Evolutionary conservation across 1,284 basidiomycete genomes (phyloP).

Genomic region (Irpex sp.): DNA sequence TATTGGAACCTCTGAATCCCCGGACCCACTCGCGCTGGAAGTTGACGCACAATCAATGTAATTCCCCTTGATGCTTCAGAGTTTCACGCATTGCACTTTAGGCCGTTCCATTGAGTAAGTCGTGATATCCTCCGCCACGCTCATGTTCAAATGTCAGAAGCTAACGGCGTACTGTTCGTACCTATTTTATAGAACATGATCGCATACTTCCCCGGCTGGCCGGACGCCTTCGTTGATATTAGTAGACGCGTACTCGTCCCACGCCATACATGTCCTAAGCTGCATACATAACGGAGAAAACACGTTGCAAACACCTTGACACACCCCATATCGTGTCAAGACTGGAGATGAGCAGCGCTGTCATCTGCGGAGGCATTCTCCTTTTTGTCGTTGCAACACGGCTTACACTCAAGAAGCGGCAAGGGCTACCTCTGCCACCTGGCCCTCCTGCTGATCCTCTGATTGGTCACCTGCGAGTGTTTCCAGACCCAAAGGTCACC

Average conservation of each 20-base stretch:
- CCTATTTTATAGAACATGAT: background rate
- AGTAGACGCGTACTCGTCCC: no score
- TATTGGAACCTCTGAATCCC: background rate
- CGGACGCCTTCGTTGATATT: no score
- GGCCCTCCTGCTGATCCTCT: background rate
- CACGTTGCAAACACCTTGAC: no score
- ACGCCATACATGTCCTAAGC: no score
- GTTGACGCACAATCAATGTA: no score
- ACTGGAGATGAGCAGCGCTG: background rate
- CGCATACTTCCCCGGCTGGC: no score
- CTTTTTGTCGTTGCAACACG: background rate
- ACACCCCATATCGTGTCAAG: background rate
- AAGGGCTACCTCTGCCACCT: background rate
- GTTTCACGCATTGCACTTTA: background rate
- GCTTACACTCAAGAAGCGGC: background rate
- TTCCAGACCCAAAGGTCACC: background rate
- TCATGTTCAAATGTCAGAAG: background rate
- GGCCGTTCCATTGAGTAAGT: background rate
- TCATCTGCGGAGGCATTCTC: background rate
- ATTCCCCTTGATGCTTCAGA: background rate
- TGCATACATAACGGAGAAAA: no score
- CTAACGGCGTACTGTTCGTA: background rate
- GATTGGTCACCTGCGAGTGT: background rate
- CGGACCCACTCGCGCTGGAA: no score
- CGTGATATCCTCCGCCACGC: background rate